Conservation (phyloP, 768 basidiomycete genomes). For the Psilocybe sp. region DNA sequence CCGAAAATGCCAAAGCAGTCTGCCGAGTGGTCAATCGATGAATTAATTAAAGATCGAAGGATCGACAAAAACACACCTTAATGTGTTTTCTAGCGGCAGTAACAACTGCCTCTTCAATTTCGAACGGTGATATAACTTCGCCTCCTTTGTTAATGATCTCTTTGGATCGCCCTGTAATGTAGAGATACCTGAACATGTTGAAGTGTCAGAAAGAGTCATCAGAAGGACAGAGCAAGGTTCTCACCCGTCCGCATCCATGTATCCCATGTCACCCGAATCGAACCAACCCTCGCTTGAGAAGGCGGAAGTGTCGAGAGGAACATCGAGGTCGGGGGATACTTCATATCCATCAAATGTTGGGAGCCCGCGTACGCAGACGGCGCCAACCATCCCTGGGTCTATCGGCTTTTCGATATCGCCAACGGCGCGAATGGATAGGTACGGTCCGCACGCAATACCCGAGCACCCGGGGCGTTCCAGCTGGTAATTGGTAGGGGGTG, state of each 20-base stretch:
- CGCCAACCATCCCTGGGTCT: conserved; percentile 39
- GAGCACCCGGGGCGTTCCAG: conserved; percentile 47
- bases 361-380: conserved; percentile 52
- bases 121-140: conserved; percentile 59
- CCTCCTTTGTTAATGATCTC: conserved; percentile 62
- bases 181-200: conserved; percentile 29
- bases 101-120: conserved; percentile 56
- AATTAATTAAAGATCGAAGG: neutral
- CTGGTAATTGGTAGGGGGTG: conserved; percentile 38
- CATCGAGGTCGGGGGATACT: conserved; percentile 37
- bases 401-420: conserved; percentile 34
- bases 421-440: conserved; percentile 41
- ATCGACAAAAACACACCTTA: conserved; percentile 23
- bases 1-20: too few species aligned
- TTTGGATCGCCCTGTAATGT: conserved; percentile 56
- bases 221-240: conserved; percentile 1
- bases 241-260: conserved; percentile 43
- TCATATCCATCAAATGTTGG: conserved; percentile 55
- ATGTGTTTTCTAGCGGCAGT: conserved; percentile 38
- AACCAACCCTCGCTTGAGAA: conserved; percentile 54
- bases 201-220: neutral
- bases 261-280: conserved; percentile 46
- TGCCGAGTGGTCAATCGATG: too few species aligned
- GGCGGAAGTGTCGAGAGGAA: conserved; percentile 41
- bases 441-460: conserved; percentile 45